A percentile compares a stretch with the other conserved stretches of the same genome.
Evolutionary conservation across 805 yeast genomes (phyloP).

Genomic region (Monosporozyma servazzii): DNA sequence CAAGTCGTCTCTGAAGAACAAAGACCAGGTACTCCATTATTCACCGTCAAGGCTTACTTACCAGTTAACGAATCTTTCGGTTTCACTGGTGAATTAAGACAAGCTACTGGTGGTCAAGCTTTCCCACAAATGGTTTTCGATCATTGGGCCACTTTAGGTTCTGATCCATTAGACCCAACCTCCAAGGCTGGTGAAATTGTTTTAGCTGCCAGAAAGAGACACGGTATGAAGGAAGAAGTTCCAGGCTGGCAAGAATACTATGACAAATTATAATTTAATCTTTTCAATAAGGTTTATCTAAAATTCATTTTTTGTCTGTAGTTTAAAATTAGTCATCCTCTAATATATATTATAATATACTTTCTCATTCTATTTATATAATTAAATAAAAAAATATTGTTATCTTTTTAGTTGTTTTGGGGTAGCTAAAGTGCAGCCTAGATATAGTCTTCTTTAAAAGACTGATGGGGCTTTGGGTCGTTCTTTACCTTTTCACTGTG

Average conservation of each 20-base stretch:
- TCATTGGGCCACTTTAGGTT: conserved; percentile 88
- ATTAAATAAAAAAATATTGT: conserved; percentile 1
- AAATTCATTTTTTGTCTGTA: conserved; percentile 11
- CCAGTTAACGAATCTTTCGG: conserved; percentile 99
- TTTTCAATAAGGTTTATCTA: conserved; percentile 1
- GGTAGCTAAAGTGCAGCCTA: no score
- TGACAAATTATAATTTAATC: conserved; percentile 58
- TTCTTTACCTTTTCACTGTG: no score
- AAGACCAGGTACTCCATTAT: conserved; percentile 99
- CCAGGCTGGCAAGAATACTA: conserved; percentile 99
- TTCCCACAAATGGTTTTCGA: conserved; percentile 99
- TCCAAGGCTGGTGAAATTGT: conserved; percentile 62
- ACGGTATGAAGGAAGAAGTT: conserved; percentile 93
- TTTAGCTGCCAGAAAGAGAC: conserved; percentile 75
- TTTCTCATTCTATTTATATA: conserved; percentile 1
- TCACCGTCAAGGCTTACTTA: conserved; percentile 98
- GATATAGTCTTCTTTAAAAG: no score
- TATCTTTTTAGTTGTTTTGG: neutral
- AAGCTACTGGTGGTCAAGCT: conserved; percentile 99
- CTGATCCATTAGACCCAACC: conserved; percentile 87
- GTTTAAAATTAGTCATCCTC: conserved; percentile 5
- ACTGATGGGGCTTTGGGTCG: neutral
- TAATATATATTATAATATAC: conserved; percentile 2
- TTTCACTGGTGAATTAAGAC: conserved; percentile 98
- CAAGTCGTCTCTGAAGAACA: conserved; percentile 98